Conservation (phyloP, 495 filamentous ascomycete genomes). For the Geopyxis carbonaria region DNA sequence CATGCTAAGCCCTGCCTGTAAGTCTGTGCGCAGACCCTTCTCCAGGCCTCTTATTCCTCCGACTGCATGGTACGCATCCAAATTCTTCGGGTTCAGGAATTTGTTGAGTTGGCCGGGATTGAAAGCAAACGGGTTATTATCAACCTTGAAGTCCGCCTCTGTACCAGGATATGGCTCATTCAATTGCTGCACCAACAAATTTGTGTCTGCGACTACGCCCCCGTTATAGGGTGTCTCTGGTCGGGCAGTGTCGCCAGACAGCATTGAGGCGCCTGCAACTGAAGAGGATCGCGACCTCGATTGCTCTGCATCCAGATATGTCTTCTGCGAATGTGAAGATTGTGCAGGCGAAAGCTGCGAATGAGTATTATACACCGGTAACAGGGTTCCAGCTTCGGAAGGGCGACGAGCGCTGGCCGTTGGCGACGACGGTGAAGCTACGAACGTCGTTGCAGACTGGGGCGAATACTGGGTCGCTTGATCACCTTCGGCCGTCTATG, state of each 20-base stretch:
- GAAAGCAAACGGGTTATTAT: constrained; percentile 55
- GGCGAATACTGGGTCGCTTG: too few species aligned
- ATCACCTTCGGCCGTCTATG: too few species aligned
- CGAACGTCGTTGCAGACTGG: too few species aligned
- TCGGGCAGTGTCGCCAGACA: constrained; percentile 16
- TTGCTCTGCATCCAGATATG: too few species aligned
- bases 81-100: constrained; percentile 56
- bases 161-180: constrained; percentile 49
- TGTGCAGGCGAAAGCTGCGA: background rate
- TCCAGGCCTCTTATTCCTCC: constrained; percentile 53
- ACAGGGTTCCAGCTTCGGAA: constrained; percentile 1
- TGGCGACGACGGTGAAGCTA: background rate
- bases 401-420: background rate
- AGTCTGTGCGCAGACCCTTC: constrained; percentile 47
- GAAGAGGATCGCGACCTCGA: constrained; percentile 17
- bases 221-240: constrained; percentile 17
- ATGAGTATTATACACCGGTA: too few species aligned
- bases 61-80: constrained; percentile 50
- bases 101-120: constrained; percentile 56
- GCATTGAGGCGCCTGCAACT: constrained; percentile 17
- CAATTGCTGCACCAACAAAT: constrained; percentile 31
- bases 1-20: constrained; percentile 44
- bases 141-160: constrained; percentile 45
- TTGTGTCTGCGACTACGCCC: constrained; percentile 21
- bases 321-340: too few species aligned